Percentiles rank a stretch among this genome's conserved stretches.
These are phyloP conservation scores for Aethionema arabicum DNA, from an alignment of 345 rosid genomes.

Conservation along the genomic window DNA sequence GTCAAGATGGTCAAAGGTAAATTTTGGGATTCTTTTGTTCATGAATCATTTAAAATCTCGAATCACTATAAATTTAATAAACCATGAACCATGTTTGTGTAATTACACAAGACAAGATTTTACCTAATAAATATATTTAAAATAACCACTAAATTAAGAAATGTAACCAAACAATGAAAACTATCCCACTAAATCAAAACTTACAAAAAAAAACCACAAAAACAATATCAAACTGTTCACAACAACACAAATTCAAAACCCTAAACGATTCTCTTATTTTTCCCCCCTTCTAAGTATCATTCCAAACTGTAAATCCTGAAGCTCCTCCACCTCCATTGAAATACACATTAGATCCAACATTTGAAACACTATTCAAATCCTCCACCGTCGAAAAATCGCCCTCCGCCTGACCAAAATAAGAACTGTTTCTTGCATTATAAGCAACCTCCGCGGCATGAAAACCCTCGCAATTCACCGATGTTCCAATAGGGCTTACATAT, in stretches of 20 bases:
- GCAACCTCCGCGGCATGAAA: slow-evolving; percentile 38
- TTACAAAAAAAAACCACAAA: neutral
- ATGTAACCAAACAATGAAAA: slow-evolving; percentile 21
- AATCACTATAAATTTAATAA: too few species aligned
- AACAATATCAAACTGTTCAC: slow-evolving; percentile 19
- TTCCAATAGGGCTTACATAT: slow-evolving; percentile 38
- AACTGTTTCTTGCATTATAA: slow-evolving; percentile 45
- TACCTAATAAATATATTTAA: neutral
- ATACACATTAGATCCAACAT: slow-evolving; percentile 40
- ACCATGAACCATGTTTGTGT: too few species aligned
- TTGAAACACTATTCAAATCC: slow-evolving; percentile 37
- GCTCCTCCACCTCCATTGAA: slow-evolving; percentile 46
- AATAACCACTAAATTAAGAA: slow-evolving; percentile 10
- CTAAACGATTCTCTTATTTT: slow-evolving; percentile 1
- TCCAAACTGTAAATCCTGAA: slow-evolving; percentile 64
- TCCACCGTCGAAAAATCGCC: slow-evolving; percentile 24
- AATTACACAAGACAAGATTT: neutral
- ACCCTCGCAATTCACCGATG: slow-evolving; percentile 35
- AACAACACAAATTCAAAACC: slow-evolving; percentile 20
- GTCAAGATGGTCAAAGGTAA: too few species aligned
- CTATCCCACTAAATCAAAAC: slow-evolving; percentile 10
- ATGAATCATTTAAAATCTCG: too few species aligned
- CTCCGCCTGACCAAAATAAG: slow-evolving; percentile 39
- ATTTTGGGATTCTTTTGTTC: too few species aligned
- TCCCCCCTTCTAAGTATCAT: slow-evolving; percentile 40